phyloP scores from a whole-genome alignment of 2,329 filamentous ascomycete species.

The Lojkania enalia region DNA sequence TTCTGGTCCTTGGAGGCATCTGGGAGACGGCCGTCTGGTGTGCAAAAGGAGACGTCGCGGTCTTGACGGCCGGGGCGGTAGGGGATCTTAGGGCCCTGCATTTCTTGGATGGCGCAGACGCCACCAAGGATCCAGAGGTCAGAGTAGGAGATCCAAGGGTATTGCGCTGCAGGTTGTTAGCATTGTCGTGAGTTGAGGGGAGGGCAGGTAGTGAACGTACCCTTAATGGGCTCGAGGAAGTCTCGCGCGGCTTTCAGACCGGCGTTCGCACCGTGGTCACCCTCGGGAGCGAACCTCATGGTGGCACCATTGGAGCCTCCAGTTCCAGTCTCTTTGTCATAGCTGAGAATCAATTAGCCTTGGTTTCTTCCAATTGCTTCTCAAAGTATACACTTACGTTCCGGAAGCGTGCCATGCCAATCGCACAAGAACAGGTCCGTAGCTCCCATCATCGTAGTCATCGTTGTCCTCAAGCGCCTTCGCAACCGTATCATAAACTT shows the following conservation, averaged over 20 bases:
- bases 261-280: slow-evolving; percentile 89
- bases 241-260: slow-evolving; percentile 84
- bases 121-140: slow-evolving; percentile 95
- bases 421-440: slow-evolving; percentile 86
- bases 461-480: slow-evolving; percentile 80
- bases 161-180: slow-evolving; percentile 60
- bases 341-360: slow-evolving; percentile 48
- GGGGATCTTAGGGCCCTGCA: slow-evolving; percentile 84
- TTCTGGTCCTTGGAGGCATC: slow-evolving; percentile 75
- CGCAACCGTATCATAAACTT: slow-evolving; percentile 89
- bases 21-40: slow-evolving; percentile 87
- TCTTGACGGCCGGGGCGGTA: slow-evolving; percentile 87
- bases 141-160: slow-evolving; percentile 95
- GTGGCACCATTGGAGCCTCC: slow-evolving; percentile 96
- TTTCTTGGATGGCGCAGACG: slow-evolving; percentile 87
- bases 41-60: slow-evolving; percentile 79
- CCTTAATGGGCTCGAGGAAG: slow-evolving; percentile 91
- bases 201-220: slow-evolving; percentile 49
- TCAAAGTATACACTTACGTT: slow-evolving; percentile 56
- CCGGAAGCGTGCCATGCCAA: slow-evolving; percentile 94
- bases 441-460: slow-evolving; percentile 95
- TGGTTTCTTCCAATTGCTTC: neutral
- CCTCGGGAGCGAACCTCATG: slow-evolving; percentile 92
- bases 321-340: slow-evolving; percentile 82
- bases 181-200: neutral